phyloP scores from a whole-genome alignment of 2,329 filamentous ascomycete species.

The Colletotrichum sublineola region DNA sequence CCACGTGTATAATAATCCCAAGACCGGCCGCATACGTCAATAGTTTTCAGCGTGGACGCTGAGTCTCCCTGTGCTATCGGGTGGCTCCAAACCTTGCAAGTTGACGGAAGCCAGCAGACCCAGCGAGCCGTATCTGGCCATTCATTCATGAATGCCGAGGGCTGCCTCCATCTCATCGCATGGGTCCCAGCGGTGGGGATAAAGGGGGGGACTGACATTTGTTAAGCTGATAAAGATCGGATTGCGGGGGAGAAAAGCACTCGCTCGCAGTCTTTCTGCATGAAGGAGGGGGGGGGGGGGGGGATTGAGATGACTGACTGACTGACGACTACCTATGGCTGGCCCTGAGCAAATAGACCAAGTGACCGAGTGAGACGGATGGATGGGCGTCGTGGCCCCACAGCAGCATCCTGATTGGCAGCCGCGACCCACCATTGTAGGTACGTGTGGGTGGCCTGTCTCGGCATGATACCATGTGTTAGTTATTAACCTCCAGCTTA shows the following conservation, averaged over 20 bases:
- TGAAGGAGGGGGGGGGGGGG: background rate
- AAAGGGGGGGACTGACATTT: background rate
- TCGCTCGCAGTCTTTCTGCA: background rate
- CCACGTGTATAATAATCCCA: constrained; percentile 1
- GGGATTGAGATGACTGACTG: background rate
- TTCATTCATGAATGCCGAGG: background rate
- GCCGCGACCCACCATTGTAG: background rate
- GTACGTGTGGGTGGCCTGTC: background rate
- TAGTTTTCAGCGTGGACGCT: background rate
- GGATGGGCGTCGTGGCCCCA: background rate
- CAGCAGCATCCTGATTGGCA: constrained; percentile 8
- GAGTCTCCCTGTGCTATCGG: background rate
- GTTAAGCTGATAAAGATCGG: constrained; percentile 30
- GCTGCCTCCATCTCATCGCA: background rate
- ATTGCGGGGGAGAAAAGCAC: background rate
- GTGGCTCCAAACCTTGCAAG: background rate
- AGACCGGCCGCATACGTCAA: constrained; percentile 14
- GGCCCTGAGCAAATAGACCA: background rate
- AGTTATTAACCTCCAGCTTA: constrained; percentile 1
- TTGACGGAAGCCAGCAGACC: background rate
- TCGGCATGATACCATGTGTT: background rate
- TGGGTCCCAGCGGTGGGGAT: background rate
- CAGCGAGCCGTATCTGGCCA: background rate
- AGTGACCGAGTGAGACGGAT: background rate
- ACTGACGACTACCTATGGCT: background rate